These are phyloP conservation scores for Alternaria dauci DNA, from an alignment of 2,329 filamentous ascomycete genomes.

Conservation along the genomic window DNA sequence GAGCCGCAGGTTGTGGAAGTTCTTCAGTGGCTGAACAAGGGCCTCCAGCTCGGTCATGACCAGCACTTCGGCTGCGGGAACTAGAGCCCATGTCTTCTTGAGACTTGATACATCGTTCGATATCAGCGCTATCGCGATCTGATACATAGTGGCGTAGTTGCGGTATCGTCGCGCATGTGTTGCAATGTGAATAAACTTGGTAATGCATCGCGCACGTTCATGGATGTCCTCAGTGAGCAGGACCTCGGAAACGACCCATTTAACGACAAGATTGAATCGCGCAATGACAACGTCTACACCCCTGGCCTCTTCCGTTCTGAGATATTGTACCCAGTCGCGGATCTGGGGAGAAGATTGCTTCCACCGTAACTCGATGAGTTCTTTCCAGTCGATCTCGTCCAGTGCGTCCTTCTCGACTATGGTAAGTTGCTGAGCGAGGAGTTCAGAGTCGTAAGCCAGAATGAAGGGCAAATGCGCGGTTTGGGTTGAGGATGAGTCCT, in stretches of 20 bases:
- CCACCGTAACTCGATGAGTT: conserved; percentile 84
- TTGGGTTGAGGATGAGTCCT: conserved; percentile 15
- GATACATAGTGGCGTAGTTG: conserved; percentile 85
- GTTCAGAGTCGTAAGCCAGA: conserved; percentile 79
- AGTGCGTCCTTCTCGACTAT: conserved; percentile 86
- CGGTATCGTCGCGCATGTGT: conserved; percentile 76
- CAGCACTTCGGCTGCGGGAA: conserved; percentile 70
- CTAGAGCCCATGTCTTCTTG: conserved; percentile 73
- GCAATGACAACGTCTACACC: conserved; percentile 86
- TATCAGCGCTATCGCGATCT: conserved; percentile 78
- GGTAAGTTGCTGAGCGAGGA: conserved; percentile 83
- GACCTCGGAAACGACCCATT: conserved; percentile 83
- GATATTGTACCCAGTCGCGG: conserved; percentile 82
- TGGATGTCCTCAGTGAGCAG: conserved; percentile 75
- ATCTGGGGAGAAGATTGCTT: conserved; percentile 73
- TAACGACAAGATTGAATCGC: conserved; percentile 87
- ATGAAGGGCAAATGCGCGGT: conserved; percentile 76
- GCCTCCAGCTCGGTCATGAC: conserved; percentile 74
- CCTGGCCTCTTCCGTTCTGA: conserved; percentile 73
- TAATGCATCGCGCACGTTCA: conserved; percentile 78
- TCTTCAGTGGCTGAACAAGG: conserved; percentile 78
- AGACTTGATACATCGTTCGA: conserved; percentile 76
- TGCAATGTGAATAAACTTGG: conserved; percentile 85
- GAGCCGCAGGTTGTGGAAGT: conserved; percentile 77
- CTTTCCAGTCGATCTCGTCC: conserved; percentile 88